These are phyloP conservation scores for Ophiocordyceps camponoti-saundersi DNA, from an alignment of 2,329 filamentous ascomycete species.

Conservation along the genomic window DNA sequence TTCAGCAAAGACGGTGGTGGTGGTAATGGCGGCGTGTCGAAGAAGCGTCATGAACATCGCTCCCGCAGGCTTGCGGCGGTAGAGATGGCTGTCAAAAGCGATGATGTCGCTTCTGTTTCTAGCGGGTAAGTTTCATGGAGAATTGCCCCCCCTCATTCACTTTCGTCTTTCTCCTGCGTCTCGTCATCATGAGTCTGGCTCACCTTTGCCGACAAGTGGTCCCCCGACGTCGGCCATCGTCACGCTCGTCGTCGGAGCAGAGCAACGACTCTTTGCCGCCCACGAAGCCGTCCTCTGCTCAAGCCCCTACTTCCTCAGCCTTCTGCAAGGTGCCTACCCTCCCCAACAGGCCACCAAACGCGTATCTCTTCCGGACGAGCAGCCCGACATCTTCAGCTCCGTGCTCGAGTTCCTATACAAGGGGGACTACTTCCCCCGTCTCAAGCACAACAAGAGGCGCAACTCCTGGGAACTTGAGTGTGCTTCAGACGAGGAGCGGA, in stretches of 20 bases:
- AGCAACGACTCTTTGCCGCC: conserved; percentile 77
- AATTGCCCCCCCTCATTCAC: neutral
- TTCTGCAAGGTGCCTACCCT: conserved; percentile 16
- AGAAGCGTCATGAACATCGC: conserved; percentile 33
- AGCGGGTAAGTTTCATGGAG: neutral
- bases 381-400: conserved; percentile 80
- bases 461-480: conserved; percentile 74
- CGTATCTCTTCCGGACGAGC: conserved; percentile 67
- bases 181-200: neutral
- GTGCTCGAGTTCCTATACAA: conserved; percentile 88
- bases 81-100: conserved; percentile 19
- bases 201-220: conserved; percentile 15
- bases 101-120: conserved; percentile 14
- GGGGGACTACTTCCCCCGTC: conserved; percentile 76
- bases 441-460: conserved; percentile 65
- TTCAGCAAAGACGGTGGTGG: conserved; percentile 28
- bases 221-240: conserved; percentile 48
- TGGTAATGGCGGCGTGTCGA: conserved; percentile 26
- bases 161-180: neutral
- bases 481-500: conserved; percentile 24
- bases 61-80: conserved; percentile 30
- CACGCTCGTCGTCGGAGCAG: conserved; percentile 63
- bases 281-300: conserved; percentile 70
- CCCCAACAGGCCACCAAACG: conserved; percentile 34
- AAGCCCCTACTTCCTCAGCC: conserved; percentile 55